phyloP scores from a whole-genome alignment of 192 early-diverging fungal genomes.

The Podila minutissima region DNA sequence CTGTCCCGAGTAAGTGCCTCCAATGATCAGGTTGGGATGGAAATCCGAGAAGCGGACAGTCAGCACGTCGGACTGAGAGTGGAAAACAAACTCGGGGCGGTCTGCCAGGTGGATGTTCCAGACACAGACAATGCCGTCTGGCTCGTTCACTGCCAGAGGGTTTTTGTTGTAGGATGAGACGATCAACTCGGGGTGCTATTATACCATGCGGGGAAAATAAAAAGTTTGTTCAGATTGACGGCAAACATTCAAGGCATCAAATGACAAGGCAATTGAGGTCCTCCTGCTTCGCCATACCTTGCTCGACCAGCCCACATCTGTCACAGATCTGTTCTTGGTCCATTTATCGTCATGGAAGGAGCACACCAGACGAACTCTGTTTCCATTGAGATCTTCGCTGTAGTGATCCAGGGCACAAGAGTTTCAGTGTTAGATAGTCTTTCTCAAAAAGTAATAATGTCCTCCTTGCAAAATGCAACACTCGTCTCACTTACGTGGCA shows the following conservation, averaged over 20 bases:
- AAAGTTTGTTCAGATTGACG: neutral
- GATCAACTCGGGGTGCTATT: conserved; percentile 86
- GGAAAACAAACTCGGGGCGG: conserved; percentile 96
- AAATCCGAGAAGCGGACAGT: conserved; percentile 91
- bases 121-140: conserved; percentile 92
- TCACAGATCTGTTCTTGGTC: conserved; percentile 90
- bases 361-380: conserved; percentile 73
- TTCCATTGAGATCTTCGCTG: conserved; percentile 73
- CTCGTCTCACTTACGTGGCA: conserved; percentile 53
- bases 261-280: no score
- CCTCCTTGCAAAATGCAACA: neutral
- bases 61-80: conserved; percentile 92
- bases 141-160: conserved; percentile 83
- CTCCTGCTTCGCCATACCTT: conserved; percentile 61
- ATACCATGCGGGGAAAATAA: neutral
- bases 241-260: neutral
- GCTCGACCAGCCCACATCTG: conserved; percentile 90
- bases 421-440: no score
- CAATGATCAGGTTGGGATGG: conserved; percentile 92
- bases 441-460: neutral
- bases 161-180: conserved; percentile 96
- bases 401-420: neutral
- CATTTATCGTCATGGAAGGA: conserved; percentile 86
- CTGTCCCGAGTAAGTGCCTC: conserved; percentile 98
- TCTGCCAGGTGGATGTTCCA: conserved; percentile 93